Evolutionary conservation across 768 basidiomycete species (phyloP).

Genomic region (Amanita muscaria): DNA sequence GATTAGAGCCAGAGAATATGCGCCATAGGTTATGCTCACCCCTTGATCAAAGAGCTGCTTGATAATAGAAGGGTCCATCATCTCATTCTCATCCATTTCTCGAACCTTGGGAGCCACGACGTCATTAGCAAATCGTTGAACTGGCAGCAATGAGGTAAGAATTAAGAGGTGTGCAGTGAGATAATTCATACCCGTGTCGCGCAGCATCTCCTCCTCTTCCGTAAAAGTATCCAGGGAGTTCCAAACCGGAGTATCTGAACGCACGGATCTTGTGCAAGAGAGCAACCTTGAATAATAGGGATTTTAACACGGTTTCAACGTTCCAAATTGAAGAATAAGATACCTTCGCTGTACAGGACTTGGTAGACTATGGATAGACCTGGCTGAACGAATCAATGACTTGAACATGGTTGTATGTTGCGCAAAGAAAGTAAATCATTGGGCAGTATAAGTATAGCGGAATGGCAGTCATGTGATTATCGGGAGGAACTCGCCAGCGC

Average conservation of each 20-base stretch:
- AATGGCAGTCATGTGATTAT: conserved; percentile 18
- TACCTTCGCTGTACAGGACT: not conserved
- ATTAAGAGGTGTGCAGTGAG: not conserved
- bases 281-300: conserved; percentile 21
- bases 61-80: conserved; percentile 85
- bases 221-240: conserved; percentile 77
- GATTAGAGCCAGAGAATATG: conserved; percentile 4
- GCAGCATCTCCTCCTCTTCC: conserved; percentile 90
- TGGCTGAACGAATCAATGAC: conserved; percentile 2
- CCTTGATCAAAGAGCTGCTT: conserved; percentile 92
- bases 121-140: conserved; percentile 81
- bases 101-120: conserved; percentile 85
- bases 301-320: not conserved
- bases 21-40: conserved; percentile 35
- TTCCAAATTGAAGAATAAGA: not conserved
- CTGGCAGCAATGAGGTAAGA: conserved; percentile 29
- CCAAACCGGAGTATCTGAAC: conserved; percentile 21
- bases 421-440: not conserved
- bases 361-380: not conserved
- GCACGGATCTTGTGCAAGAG: conserved; percentile 16
- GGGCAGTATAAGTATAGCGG: not conserved
- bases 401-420: conserved; percentile 7
- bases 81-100: conserved; percentile 97
- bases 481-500: conserved; percentile 2
- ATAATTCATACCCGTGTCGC: conserved; percentile 69